phyloP scores from a whole-genome alignment of 176 grass and related monocot genomes.

The Triticum dicoccoides region DNA sequence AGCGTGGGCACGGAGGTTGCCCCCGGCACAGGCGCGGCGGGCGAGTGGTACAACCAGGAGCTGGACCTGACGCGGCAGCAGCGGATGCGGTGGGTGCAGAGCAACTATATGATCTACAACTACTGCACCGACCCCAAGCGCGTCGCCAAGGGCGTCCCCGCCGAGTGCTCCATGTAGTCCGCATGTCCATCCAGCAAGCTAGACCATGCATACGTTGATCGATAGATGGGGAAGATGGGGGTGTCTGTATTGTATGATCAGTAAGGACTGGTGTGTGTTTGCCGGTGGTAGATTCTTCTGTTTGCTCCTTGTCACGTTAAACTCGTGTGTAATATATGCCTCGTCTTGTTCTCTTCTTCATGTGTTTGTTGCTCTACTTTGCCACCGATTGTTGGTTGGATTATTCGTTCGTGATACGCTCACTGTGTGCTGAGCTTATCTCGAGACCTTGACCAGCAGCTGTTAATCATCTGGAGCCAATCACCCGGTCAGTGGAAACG shows the following conservation, averaged over 20 bases:
- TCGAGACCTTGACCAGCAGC: too few relatives aligned
- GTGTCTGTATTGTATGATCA: constrained; percentile 22
- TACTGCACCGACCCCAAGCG: constrained; percentile 84
- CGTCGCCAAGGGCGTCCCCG: constrained; percentile 47
- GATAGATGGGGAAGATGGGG: neutral
- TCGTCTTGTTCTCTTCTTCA: neutral
- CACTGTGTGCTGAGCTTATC: too few relatives aligned
- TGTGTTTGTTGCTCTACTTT: neutral
- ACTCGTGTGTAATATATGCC: constrained; percentile 31
- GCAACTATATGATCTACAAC: constrained; percentile 91
- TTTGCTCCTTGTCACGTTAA: neutral
- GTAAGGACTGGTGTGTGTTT: neutral
- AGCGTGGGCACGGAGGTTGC: constrained; percentile 11
- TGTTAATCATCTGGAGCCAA: too few relatives aligned
- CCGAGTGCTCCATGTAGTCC: constrained; percentile 58
- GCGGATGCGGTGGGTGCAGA: constrained; percentile 78
- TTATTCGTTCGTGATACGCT: neutral
- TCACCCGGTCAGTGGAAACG: too few relatives aligned
- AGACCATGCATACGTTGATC: neutral
- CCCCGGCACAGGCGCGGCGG: constrained; percentile 18
- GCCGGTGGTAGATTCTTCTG: constrained; percentile 18
- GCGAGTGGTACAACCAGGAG: constrained; percentile 82
- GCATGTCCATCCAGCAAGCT: neutral
- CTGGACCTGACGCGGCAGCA: constrained; percentile 59
- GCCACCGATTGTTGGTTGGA: neutral